Conservation (phyloP, 164 flowering plant genomes). For the Protea cynaroides region DNA sequence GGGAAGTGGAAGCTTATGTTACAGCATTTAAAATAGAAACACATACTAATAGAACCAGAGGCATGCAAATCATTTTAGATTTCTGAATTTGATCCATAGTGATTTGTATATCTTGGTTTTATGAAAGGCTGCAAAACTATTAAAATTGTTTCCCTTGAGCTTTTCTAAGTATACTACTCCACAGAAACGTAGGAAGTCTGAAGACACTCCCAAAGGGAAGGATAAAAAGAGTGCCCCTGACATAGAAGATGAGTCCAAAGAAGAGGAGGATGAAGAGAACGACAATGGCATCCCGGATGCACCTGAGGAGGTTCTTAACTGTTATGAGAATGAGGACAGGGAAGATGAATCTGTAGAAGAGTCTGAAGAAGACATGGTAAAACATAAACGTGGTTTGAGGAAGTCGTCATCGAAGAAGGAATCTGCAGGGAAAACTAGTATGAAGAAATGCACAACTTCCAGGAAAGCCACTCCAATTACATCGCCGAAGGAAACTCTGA, state of each 20-base stretch:
- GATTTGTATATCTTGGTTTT: too few relatives aligned
- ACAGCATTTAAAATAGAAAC: too few relatives aligned
- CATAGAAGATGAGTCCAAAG: constrained; percentile 61
- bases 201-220: constrained; percentile 26
- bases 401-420: constrained; percentile 35
- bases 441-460: constrained; percentile 29
- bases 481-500: constrained; percentile 31
- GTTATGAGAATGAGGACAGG: constrained; percentile 57
- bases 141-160: too few relatives aligned
- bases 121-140: too few relatives aligned
- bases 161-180: background rate
- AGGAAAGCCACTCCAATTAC: constrained; percentile 31
- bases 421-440: constrained; percentile 34
- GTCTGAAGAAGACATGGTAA: constrained; percentile 41
- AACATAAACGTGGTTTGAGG: constrained; percentile 29
- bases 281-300: constrained; percentile 51
- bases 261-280: constrained; percentile 46
- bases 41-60: too few relatives aligned
- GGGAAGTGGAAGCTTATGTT: too few relatives aligned
- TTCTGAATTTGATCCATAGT: too few relatives aligned
- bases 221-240: constrained; percentile 37
- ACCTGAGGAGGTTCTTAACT: constrained; percentile 53
- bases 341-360: constrained; percentile 49
- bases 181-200: constrained; percentile 46
- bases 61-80: too few relatives aligned